phyloP scores from a whole-genome alignment of 1,139 yeast species.

The Citeromyces siamensis region DNA sequence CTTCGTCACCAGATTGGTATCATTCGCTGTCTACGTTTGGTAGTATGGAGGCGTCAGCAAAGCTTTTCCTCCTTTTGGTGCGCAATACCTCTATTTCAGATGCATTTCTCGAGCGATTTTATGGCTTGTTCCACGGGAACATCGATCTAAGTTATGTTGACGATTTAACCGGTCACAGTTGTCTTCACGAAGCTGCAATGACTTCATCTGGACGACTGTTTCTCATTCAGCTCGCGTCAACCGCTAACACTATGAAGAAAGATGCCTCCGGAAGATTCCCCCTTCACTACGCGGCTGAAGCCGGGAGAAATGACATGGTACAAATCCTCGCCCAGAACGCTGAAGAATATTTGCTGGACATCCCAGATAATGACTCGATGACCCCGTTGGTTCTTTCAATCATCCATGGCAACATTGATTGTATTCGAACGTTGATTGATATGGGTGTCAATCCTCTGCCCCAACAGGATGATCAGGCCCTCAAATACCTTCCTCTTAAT shows the following conservation, averaged over 20 bases:
- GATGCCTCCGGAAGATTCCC: slow-evolving; percentile 77
- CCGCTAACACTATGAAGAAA: slow-evolving; percentile 23
- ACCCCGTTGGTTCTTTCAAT: slow-evolving; percentile 78
- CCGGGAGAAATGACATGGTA: slow-evolving; percentile 46
- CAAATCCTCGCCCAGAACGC: slow-evolving; percentile 20
- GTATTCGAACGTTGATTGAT: slow-evolving; percentile 32
- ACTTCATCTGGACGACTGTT: slow-evolving; percentile 18
- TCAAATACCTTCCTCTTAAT: slow-evolving; percentile 70
- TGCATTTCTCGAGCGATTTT: slow-evolving; percentile 30
- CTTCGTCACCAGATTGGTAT: neutral
- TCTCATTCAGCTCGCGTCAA: slow-evolving; percentile 22
- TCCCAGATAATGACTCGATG: slow-evolving; percentile 59
- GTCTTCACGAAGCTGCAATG: slow-evolving; percentile 34
- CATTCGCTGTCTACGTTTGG: neutral
- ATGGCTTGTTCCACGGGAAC: slow-evolving; percentile 28
- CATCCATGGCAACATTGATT: slow-evolving; percentile 48
- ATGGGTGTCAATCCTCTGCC: slow-evolving; percentile 51
- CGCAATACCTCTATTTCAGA: slow-evolving; percentile 39
- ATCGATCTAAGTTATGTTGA: slow-evolving; percentile 24
- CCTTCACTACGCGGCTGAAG: slow-evolving; percentile 77
- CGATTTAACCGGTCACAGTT: slow-evolving; percentile 30
- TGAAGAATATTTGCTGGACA: slow-evolving; percentile 22
- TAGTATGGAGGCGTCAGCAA: slow-evolving; percentile 10
- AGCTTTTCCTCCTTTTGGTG: slow-evolving; percentile 52
- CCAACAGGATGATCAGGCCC: slow-evolving; percentile 30